Evolutionary conservation across 1,284 basidiomycete species (phyloP), one percentile per base, ranked within the genome.

Genomic region (Puccinia horiana): DNA sequence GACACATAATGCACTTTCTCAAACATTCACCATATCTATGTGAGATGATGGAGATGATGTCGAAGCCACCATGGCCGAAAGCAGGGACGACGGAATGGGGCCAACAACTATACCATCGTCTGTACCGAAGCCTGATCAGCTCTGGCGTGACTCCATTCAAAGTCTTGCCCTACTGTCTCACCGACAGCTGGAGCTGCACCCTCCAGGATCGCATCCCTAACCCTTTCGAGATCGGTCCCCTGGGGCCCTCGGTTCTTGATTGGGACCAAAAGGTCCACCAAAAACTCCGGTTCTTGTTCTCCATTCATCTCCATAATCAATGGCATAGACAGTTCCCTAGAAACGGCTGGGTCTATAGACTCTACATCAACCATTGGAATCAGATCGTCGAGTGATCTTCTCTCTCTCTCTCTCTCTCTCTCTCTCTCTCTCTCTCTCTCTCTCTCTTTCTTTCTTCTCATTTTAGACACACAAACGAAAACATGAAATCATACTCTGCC

Each of bases 1-100:
- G 95, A 81, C 94, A 95, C 0, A 89, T 96, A 42, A 95, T 97
- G 93, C 93, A 93, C 87, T 98, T 98, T 88, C 90, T 90, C 82
- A 89, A 91, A 86, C 91, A 92, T 86, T 96, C 94, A 11, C 94
- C 95, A 0, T 97, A 96, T 88, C 91, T 97, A 40, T 97, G 95
- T 88, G 94, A 96, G 88, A 93, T 94, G 20, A 95, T 97, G 88
- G 91, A 95, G 86, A 90, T 95, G 85, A 96, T 98, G 91, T 89
- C 90, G 0, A 90, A 90, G 29, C 92, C 92, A 3, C 88, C 91
- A 0, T 89, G 92, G 0, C 95, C 95, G 0, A 90, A 91, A 20
- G 88, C 91, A 18, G 91, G 92, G 58, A 92, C 93, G 35, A 94
- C 94, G 12, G 94, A 95, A 87, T 97, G 95, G 95, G 95, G 95